A percentile compares a stretch with the other conserved stretches of the same genome.
These are phyloP conservation scores for Aspergillus neotritici DNA, from an alignment of 2,329 filamentous ascomycete genomes.

Conservation along the genomic window DNA sequence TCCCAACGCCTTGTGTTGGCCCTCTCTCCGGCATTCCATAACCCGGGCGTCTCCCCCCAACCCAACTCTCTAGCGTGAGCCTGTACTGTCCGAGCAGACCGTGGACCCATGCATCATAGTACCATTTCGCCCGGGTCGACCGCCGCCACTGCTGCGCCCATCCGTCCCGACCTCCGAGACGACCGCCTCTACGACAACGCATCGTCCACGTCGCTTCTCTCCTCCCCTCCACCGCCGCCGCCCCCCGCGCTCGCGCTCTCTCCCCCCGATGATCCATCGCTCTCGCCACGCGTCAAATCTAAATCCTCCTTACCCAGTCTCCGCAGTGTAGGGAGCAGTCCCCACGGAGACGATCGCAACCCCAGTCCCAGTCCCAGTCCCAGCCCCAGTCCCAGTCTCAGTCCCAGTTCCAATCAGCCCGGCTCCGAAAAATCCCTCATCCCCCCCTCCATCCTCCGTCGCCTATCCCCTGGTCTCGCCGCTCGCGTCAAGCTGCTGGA, in stretches of 20 bases:
- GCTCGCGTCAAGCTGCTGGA: constrained; percentile 40
- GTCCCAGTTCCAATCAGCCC: constrained; percentile 14
- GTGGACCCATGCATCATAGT: constrained; percentile 30
- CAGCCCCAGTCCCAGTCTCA: not conserved
- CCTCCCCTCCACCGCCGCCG: constrained; percentile 19
- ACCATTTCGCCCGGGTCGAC: constrained; percentile 30
- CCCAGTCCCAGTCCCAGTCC: constrained; percentile 4
- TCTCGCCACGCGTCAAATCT: constrained; percentile 30
- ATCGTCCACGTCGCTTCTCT: constrained; percentile 21
- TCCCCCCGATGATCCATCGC: constrained; percentile 22
- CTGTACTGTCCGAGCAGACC: constrained; percentile 16
- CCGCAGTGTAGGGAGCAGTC: constrained; percentile 30
- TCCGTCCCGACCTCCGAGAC: constrained; percentile 20
- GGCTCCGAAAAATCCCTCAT: constrained; percentile 24
- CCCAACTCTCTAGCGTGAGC: constrained; percentile 13
- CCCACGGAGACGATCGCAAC: constrained; percentile 25
- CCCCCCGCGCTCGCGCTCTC: constrained; percentile 26
- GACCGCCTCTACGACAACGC: constrained; percentile 14
- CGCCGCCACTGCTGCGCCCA: constrained; percentile 21
- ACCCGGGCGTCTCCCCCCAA: constrained; percentile 4
- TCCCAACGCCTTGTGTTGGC: not conserved
- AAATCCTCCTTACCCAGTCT: constrained; percentile 34
- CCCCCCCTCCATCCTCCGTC: constrained; percentile 36
- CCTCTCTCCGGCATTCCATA: constrained; percentile 5
- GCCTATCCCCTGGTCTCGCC: constrained; percentile 38